Base-by-base conservation (phyloP, 208 protist species). In the Trypanosoma melophagium region DNA sequence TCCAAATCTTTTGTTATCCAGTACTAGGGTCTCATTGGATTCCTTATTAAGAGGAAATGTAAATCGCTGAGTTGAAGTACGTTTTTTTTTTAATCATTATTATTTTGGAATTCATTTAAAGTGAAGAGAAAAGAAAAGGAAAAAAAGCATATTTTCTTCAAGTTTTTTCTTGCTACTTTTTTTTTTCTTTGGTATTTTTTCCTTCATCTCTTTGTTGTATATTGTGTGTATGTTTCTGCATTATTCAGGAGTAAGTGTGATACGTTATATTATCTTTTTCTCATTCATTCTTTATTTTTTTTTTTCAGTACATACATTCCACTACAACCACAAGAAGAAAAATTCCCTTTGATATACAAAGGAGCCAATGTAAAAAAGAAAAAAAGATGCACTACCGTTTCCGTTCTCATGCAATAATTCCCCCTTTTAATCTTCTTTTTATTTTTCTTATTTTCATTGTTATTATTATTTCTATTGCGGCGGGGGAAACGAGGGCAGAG, bases 131-230 rank as follows among this genome's bases (percentile, higher is more conserved):
- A 53, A 25, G 7, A 53, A 53, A 53, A 44, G 12, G 12, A 44
- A 44, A 44, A 47, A 47, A 14, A 8, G 1, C 8, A 17, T 10
- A 1, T 14, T 12, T 61, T 56, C 7, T 22, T 22, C 5, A 7
- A 49, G 51, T 14, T 64, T 19, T 61, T 65, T 67, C 28, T 64
- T 58, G 19, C 35, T 63, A 45, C 14, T 71, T 53, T 52, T 69
- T 31, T 68, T 49, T 70, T 40, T 53, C 66, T 9, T 21, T 24
- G 55, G 59, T 44, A 14, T 44, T 44, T 44, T 12, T 44, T 12
- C 12, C 7, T 44, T 44, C 40, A 7, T 24, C 17, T 25, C 7
- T n/a, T 38, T 22, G 16, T 7, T 58, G 13, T 22, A 8, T 58
- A 35, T 58, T 59, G 10, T 17, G 9, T 47, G 9, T 47, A 2